These are phyloP conservation scores for Leccinum truebloodii DNA, from an alignment of 768 basidiomycete genomes.

Conservation along the genomic window DNA sequence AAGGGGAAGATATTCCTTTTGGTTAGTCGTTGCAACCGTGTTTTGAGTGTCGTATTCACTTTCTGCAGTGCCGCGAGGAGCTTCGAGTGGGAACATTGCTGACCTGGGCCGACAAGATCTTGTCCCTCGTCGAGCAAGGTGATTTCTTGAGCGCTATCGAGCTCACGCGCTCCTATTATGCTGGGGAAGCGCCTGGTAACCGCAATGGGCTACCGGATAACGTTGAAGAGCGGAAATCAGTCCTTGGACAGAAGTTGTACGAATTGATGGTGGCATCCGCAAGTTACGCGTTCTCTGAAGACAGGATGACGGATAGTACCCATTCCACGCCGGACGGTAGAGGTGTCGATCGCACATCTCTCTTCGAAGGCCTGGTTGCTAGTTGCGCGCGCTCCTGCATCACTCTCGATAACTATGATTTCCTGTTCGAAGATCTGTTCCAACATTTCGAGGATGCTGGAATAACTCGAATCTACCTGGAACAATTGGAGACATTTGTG, in stretches of 20 bases:
- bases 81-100: slow-evolving; percentile 82
- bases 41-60: slow-evolving; percentile 8
- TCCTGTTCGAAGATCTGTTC: slow-evolving; percentile 92
- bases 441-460: slow-evolving; percentile 84
- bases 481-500: slow-evolving; percentile 79
- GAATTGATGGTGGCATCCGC: slow-evolving; percentile 88
- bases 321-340: slow-evolving; percentile 80
- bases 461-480: slow-evolving; percentile 82
- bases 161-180: slow-evolving; percentile 78
- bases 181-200: slow-evolving; percentile 80
- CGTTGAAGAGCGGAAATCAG: slow-evolving; percentile 49
- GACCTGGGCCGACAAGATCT: slow-evolving; percentile 93
- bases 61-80: slow-evolving; percentile 57
- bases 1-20: slow-evolving; percentile 91
- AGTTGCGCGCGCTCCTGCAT: slow-evolving; percentile 79
- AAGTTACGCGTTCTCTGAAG: slow-evolving; percentile 91
- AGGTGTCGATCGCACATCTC: slow-evolving; percentile 86
- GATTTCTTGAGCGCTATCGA: slow-evolving; percentile 92
- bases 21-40: slow-evolving; percentile 46
- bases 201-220: slow-evolving; percentile 82
- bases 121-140: slow-evolving; percentile 79
- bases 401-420: slow-evolving; percentile 76
- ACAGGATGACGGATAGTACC: slow-evolving; percentile 88
- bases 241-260: slow-evolving; percentile 74
- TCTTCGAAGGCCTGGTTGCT: slow-evolving; percentile 87